These are phyloP conservation scores for Aquilaria sinensis DNA, from an alignment of 345 rosid genomes.

Conservation along the genomic window DNA sequence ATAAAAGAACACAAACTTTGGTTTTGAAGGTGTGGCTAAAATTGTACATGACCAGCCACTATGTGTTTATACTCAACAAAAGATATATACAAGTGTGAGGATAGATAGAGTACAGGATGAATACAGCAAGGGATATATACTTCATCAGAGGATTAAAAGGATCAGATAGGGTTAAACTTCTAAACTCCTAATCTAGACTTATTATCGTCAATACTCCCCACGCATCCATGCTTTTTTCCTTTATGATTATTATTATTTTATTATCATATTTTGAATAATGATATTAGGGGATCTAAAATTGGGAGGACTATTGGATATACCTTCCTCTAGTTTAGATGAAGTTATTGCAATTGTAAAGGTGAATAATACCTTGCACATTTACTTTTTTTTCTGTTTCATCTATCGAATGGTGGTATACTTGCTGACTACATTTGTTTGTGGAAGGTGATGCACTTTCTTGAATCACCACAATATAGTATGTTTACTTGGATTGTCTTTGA, in stretches of 20 bases:
- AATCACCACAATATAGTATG: constrained; percentile 79
- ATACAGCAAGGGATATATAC: too few relatives aligned
- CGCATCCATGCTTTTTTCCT: background rate
- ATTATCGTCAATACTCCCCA: background rate
- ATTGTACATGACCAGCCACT: too few relatives aligned
- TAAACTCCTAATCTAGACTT: too few relatives aligned
- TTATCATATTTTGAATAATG: constrained; percentile 11
- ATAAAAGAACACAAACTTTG: too few relatives aligned
- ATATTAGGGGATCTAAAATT: constrained; percentile 91
- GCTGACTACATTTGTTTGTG: constrained; percentile 18
- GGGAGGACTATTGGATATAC: constrained; percentile 90
- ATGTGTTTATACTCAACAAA: too few relatives aligned
- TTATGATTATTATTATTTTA: background rate
- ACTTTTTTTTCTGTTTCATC: background rate
- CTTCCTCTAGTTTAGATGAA: constrained; percentile 99
- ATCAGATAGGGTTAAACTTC: too few relatives aligned
- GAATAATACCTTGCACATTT: constrained; percentile 11
- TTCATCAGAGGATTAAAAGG: too few relatives aligned
- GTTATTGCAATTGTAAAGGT: constrained; percentile 98
- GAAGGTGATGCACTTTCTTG: constrained; percentile 97
- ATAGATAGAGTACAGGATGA: too few relatives aligned
- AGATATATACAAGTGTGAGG: too few relatives aligned
- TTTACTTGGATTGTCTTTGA: constrained; percentile 94
- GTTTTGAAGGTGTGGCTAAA: too few relatives aligned
- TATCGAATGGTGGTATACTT: constrained; percentile 11